phyloP scores from a whole-genome alignment of 352 stramenopile genomes.

The Globisporangium nodosum region DNA sequence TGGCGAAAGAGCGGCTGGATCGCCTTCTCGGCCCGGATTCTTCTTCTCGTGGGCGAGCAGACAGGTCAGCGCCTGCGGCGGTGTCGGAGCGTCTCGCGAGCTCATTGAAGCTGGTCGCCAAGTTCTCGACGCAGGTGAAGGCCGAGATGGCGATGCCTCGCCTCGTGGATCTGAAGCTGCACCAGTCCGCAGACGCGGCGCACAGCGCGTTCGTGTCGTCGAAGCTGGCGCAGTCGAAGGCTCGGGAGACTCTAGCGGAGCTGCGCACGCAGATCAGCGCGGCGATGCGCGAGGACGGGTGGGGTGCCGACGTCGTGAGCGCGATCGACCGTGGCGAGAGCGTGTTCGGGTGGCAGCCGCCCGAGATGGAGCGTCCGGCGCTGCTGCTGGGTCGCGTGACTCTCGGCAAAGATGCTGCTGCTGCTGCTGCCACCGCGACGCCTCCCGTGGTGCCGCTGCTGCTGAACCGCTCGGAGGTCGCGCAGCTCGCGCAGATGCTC shows the following conservation, averaged over 20 bases:
- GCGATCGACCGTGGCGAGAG: conserved; percentile 58
- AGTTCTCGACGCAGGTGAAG: conserved; percentile 47
- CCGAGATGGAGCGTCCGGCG: conserved; percentile 63
- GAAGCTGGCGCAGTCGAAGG: conserved; percentile 44
- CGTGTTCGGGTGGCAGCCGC: conserved; percentile 70
- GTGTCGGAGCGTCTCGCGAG: conserved; percentile 23
- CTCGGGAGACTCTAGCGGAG: conserved; percentile 27
- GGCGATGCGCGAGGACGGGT: conserved; percentile 42
- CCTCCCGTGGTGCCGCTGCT: conserved; percentile 26
- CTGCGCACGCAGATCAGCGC: conserved; percentile 40
- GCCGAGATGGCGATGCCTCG: conserved; percentile 60
- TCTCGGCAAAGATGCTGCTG: conserved; percentile 12
- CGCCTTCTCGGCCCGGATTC: conserved; percentile 25
- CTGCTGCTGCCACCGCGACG: background rate
- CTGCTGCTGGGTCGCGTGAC: conserved; percentile 59
- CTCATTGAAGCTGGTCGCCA: conserved; percentile 42
- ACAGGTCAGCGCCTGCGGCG: background rate
- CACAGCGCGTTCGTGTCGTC: conserved; percentile 43
- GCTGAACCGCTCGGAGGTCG: conserved; percentile 40
- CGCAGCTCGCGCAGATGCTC: conserved; percentile 35
- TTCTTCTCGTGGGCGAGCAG: background rate
- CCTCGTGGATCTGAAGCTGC: conserved; percentile 48
- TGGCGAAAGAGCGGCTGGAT: conserved; percentile 60
- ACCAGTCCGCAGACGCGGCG: conserved; percentile 11
- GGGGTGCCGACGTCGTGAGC: conserved; percentile 46